Evolutionary conservation across 495 filamentous ascomycete species (phyloP).

Genomic region (Talaromyces borbonicus): DNA sequence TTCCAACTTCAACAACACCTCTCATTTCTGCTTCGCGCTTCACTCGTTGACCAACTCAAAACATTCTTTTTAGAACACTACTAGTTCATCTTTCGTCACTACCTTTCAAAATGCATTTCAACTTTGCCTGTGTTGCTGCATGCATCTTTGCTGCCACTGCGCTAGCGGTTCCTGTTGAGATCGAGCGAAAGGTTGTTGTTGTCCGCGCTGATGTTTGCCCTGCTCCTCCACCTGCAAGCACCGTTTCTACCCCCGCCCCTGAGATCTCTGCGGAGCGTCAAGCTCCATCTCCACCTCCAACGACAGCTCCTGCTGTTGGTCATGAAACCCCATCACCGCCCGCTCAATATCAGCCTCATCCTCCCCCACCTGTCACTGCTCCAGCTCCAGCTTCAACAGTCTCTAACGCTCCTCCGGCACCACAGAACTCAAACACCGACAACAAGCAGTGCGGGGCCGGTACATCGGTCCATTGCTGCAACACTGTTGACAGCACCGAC

Average conservation of each 20-base stretch:
- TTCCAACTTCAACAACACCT: neutral
- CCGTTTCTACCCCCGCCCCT: neutral
- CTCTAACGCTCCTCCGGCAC: slow-evolving; percentile 7
- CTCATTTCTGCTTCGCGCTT: neutral
- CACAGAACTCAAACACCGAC: slow-evolving; percentile 1
- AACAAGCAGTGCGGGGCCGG: slow-evolving; percentile 6
- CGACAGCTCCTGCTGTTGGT: no score
- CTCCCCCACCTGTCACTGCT: neutral
- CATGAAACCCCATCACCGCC: no score
- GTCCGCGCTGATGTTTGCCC: slow-evolving; percentile 8
- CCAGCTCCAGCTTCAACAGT: neutral
- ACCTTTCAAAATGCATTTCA: slow-evolving; percentile 10
- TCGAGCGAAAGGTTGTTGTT: slow-evolving; percentile 8
- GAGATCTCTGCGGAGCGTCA: no score
- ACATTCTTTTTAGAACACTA: slow-evolving; percentile 2
- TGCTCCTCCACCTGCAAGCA: slow-evolving; percentile 4
- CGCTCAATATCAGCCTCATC: neutral
- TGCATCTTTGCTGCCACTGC: slow-evolving; percentile 7
- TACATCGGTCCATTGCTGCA: slow-evolving; percentile 6
- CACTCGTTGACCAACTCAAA: slow-evolving; percentile 10
- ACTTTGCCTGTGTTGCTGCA: slow-evolving; percentile 7
- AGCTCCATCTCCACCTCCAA: neutral
- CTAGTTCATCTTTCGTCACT: no score
- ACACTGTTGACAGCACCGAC: slow-evolving; percentile 9
- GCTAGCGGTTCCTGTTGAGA: slow-evolving; percentile 8